These are phyloP conservation scores for Pyropia haitanensis DNA, from an alignment of 23 red algal species.

Conservation along the genomic window DNA sequence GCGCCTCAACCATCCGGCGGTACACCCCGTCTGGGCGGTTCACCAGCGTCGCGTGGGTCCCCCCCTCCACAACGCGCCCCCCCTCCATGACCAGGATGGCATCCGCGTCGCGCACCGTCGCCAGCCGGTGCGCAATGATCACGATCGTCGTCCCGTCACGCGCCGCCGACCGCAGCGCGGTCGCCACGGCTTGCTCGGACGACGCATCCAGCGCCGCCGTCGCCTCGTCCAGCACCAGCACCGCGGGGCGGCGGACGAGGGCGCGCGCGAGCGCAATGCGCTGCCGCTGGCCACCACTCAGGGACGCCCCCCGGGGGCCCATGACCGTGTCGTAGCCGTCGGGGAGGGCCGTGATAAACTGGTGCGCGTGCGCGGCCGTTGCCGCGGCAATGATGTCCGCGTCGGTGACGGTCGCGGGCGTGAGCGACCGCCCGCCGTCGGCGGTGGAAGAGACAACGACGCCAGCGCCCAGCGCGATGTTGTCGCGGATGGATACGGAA, in stretches of 20 bases:
- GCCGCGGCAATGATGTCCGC: conserved; percentile 49
- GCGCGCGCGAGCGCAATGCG: conserved; percentile 87
- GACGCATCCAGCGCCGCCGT: conserved; percentile 81
- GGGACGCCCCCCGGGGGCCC: conserved; percentile 59
- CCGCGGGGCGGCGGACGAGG: conserved; percentile 45
- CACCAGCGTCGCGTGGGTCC: conserved; percentile 65
- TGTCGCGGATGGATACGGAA: conserved; percentile 76
- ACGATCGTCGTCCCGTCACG: conserved; percentile 61
- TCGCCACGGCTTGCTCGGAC: conserved; percentile 70
- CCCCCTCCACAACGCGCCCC: conserved; percentile 67
- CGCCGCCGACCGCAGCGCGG: conserved; percentile 48
- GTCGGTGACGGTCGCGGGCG: conserved; percentile 36
- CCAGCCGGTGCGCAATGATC: conserved; percentile 88
- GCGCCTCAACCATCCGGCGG: conserved; percentile 55
- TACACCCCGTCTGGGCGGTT: conserved; percentile 41
- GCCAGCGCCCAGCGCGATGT: conserved; percentile 71
- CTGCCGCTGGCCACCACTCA: conserved; percentile 88
- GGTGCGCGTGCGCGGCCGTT: conserved; percentile 39
- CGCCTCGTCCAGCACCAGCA: conserved; percentile 80
- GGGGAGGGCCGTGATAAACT: conserved; percentile 54
- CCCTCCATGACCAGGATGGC: conserved; percentile 80
- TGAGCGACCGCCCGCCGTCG: conserved; percentile 10
- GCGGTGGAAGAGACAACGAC: conserved; percentile 22
- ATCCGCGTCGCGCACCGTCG: conserved; percentile 79
- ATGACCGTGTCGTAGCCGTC: conserved; percentile 69